A percentile compares a stretch with the other conserved stretches of the same genome.
Conservation (phyloP, 2,329 filamentous ascomycete genomes). For the Tricladium varicosporioides region DNA sequence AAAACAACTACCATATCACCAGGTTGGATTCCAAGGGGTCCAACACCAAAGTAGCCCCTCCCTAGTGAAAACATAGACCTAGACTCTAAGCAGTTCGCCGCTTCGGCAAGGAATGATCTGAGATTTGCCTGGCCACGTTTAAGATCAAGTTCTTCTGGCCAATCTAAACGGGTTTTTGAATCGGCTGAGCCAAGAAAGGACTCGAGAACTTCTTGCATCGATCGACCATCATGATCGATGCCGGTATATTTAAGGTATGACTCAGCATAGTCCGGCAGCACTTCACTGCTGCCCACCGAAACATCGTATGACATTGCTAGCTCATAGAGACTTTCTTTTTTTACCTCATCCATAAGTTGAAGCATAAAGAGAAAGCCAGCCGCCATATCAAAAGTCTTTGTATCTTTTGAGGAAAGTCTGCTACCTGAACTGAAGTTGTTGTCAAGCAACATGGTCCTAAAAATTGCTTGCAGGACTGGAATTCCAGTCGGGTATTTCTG, state of each 20-base stretch:
- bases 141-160: neutral
- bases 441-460: constrained; percentile 9
- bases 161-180: neutral
- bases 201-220: constrained; percentile 1
- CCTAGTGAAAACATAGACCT: constrained; percentile 6
- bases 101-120: constrained; percentile 1
- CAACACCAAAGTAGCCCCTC: constrained; percentile 10
- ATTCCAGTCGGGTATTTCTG: constrained; percentile 10
- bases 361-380: constrained; percentile 7
- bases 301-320: neutral
- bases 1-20: constrained; percentile 7
- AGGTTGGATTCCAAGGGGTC: constrained; percentile 1
- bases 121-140: constrained; percentile 2
- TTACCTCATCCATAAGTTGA: constrained; percentile 3
- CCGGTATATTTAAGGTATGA: constrained; percentile 4
- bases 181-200: neutral
- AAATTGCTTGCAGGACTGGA: constrained; percentile 5
- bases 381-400: constrained; percentile 5
- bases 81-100: constrained; percentile 2
- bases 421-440: neutral
- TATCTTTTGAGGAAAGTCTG: neutral
- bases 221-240: neutral
- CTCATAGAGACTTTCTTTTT: neutral
- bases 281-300: neutral
- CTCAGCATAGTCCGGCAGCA: constrained; percentile 2